Evolutionary conservation across 2,329 filamentous ascomycete genomes (phyloP).

Genomic region (Ascocoryne sarcoides): DNA sequence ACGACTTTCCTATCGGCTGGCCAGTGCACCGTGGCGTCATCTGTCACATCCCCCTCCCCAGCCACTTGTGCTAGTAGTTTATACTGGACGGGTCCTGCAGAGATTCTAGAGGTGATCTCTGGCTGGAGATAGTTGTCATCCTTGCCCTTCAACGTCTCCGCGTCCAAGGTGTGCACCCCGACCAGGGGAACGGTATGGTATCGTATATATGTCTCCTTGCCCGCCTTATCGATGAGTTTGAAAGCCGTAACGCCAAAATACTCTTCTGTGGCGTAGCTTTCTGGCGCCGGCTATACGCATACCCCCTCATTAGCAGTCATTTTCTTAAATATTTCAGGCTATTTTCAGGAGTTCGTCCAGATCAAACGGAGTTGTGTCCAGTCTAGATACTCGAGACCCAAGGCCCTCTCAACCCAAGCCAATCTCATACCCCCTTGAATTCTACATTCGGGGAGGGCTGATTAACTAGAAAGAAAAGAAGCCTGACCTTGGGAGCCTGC

Average conservation of each 20-base stretch:
- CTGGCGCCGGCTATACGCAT: slow-evolving; percentile 40
- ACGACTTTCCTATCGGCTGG: slow-evolving; percentile 41
- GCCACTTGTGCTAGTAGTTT: slow-evolving; percentile 43
- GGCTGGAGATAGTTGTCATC: slow-evolving; percentile 39
- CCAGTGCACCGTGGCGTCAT: slow-evolving; percentile 44
- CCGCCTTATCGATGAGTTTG: slow-evolving; percentile 33
- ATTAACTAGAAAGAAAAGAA: no score
- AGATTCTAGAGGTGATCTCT: slow-evolving; percentile 35
- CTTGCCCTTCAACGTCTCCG: slow-evolving; percentile 32
- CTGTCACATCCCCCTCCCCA: slow-evolving; percentile 36
- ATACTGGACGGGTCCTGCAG: slow-evolving; percentile 33
- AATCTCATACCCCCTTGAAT: no score
- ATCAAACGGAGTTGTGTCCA: no score
- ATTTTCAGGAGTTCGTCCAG: no score
- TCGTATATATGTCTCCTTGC: slow-evolving; percentile 37
- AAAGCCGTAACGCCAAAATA: slow-evolving; percentile 44
- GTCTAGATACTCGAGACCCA: no score
- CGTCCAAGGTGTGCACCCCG: slow-evolving; percentile 33
- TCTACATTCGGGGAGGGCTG: no score
- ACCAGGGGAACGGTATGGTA: slow-evolving; percentile 41
- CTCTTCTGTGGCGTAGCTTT: slow-evolving; percentile 38
- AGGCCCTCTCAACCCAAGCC: no score
- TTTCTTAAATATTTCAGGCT: no score
- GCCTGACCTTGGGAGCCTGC: slow-evolving; percentile 38
- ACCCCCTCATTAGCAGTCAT: no score